These are phyloP conservation scores for Acanthamoeba lenticulata DNA, from an alignment of 208 protist genomes.

Conservation along the genomic window DNA sequence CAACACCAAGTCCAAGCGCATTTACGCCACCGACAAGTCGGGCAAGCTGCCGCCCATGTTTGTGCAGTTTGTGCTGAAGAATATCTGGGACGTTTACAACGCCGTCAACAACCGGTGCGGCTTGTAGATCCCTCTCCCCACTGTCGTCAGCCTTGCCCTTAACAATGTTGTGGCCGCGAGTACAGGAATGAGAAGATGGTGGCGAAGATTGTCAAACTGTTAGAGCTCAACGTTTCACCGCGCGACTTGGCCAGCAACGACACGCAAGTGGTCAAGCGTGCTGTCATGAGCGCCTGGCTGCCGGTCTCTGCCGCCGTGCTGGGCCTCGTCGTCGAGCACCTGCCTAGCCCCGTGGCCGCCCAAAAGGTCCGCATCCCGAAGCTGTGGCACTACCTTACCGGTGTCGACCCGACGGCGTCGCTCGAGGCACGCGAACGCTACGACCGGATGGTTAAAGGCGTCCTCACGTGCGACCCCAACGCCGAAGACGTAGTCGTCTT, in stretches of 20 bases:
- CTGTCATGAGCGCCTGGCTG: conserved; percentile 94
- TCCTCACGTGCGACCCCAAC: conserved; percentile 41
- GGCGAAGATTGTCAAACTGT: conserved; percentile 87
- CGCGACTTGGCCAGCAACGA: conserved; percentile 80
- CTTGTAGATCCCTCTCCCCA: background rate
- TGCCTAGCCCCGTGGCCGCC: conserved; percentile 92
- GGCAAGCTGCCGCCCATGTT: conserved; percentile 92
- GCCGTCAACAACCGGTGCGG: conserved; percentile 79
- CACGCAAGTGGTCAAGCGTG: conserved; percentile 61
- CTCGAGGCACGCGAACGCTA: background rate
- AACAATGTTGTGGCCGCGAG: background rate
- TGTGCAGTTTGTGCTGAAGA: conserved; percentile 96
- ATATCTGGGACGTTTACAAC: conserved; percentile 96
- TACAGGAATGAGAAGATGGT: conserved; percentile 77
- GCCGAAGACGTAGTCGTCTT: conserved; percentile 67
- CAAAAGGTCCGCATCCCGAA: conserved; percentile 80
- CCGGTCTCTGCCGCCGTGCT: conserved; percentile 94
- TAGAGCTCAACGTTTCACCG: conserved; percentile 81
- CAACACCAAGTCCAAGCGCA: conserved; percentile 93
- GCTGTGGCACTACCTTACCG: conserved; percentile 47
- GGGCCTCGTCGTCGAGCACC: conserved; percentile 85
- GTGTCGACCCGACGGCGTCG: background rate
- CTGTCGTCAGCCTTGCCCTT: background rate
- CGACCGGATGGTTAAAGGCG: conserved; percentile 46
- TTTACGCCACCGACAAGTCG: conserved; percentile 84